Evolutionary conservation across 192 early-diverging fungal species (phyloP), one percentile per base, ranked within the genome.

Genomic region (Lobosporangium transversale): DNA sequence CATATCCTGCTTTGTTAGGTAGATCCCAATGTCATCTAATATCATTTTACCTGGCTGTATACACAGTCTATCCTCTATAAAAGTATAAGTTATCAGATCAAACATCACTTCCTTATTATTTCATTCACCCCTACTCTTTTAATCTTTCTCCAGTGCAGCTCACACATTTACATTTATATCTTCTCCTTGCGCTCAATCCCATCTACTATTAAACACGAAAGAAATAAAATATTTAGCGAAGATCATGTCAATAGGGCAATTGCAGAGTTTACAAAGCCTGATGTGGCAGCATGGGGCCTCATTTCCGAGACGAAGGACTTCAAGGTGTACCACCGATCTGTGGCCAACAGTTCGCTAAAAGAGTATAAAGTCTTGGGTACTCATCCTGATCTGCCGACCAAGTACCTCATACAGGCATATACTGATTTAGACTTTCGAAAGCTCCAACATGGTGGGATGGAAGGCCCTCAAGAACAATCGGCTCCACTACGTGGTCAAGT

Each of bases 351-450:
- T 20, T 23, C 79, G n/a, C 70, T 83, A 14, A 83, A 80, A 40
- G 83, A 84, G 42, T 86, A 84, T 74, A 73, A 79, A 36, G 67
- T 81, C 44, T 55, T 84, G 18, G 83, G 82, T 21, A 64, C 48
- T 21, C 84, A 67, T 50, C 64, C 53, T 2, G 78, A 81, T 53
- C 48, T 86, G 26, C 58, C 64, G n/a, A 50, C 80, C 9, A 35
- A 56, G 4, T 68, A 80, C 7, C 78, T 86, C 1, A 50, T 78
- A 18, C 78, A 67, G 24, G 80, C 84, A 2, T 86, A 82, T 52
- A 68, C 73, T 7, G 84, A 86, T 58, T 63, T 84, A 1, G 73
- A 78, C 33, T 82, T 74, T 60, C 81, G 85, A 43, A 82, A 80
- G 50, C 53, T 50, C 66, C 3, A 83, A 84, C 33, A 86, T 86